Evolutionary conservation across 768 basidiomycete species (phyloP), one percentile per base, ranked within the genome.

Genomic region (Daedaleopsis sinensis): DNA sequence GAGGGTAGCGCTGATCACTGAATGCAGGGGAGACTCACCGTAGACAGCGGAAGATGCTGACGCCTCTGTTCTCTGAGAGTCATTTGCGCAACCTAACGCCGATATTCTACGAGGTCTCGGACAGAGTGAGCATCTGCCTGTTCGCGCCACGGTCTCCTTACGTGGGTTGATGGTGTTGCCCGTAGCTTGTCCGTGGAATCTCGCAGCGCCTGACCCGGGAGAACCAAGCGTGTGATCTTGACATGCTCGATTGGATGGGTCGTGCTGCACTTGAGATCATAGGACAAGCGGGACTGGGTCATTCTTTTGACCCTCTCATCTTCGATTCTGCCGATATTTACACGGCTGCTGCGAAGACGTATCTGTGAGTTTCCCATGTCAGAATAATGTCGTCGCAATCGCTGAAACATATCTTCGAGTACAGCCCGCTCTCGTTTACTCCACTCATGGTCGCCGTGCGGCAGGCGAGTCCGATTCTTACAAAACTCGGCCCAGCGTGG

Each of bases 251-350:
- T 36, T 72, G 71, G 71, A 67, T 72, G 68, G 60, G 59, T 1
- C 71, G 71, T 36, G 66, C 66, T 1, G 69, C 72, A 11, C 67
- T 73, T 11, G 72, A 73, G 59, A 62, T 83, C 46, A 77, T 84
- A 46, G 81, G 80, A 4, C 81, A 79, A 70, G 77, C 77, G 18
- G 81, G 82, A 5, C 72, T 84, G 32, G 78, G 78, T 0, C 72
- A 71, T 47, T 75, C 77, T 1, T 78, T 78, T 52, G 76, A 78
- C 37, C 57, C 68, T 3, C 71, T 83, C 4, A 66, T 60, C 13
- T 73, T 75, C 37, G 74, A 76, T 0, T 47, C 39, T 12, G 49
- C 51, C n/a, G 57, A 63, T 44, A 38, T 53, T 19, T 79, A 76
- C 57, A 65, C 71, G 18, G 58, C 68, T 8, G 73, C 76, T 0